phyloP scores from a whole-genome alignment of 768 basidiomycete genomes.

The Calocera viscosa region DNA sequence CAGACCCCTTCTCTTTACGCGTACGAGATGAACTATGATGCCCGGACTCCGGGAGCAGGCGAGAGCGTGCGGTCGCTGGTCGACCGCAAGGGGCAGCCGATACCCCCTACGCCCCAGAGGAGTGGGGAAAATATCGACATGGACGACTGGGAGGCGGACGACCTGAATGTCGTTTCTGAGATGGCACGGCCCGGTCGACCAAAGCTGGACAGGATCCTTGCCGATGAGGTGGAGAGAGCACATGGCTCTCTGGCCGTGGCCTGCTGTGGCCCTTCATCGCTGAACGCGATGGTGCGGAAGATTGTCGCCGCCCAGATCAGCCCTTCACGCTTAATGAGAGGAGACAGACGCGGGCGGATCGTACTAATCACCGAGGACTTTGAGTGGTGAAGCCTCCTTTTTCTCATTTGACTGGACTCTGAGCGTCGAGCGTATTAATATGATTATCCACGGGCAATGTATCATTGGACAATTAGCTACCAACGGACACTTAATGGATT shows the following conservation, averaged over 20 bases:
- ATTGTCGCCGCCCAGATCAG: slow-evolving; percentile 49
- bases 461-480: not conserved
- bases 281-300: slow-evolving; percentile 58
- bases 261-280: slow-evolving; percentile 60
- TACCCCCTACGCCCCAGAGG: not conserved
- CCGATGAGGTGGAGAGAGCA: slow-evolving; percentile 49
- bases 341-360: slow-evolving; percentile 48
- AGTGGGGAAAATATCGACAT: slow-evolving; percentile 34
- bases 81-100: not conserved
- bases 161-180: slow-evolving; percentile 49
- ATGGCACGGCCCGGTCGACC: slow-evolving; percentile 55
- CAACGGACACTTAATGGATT: not conserved
- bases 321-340: slow-evolving; percentile 39
- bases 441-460: not conserved
- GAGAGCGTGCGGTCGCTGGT: slow-evolving; percentile 8
- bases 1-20: not conserved
- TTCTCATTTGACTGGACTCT: not conserved
- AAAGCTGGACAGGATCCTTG: slow-evolving; percentile 45
- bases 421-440: not conserved
- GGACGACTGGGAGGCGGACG: slow-evolving; percentile 45
- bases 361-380: slow-evolving; percentile 57
- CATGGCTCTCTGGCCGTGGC: slow-evolving; percentile 51
- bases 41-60: not conserved
- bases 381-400: slow-evolving; percentile 32
- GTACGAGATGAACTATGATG: not conserved